Conservation (phyloP, 257 asterid species). For the Salvia splendens region DNA sequence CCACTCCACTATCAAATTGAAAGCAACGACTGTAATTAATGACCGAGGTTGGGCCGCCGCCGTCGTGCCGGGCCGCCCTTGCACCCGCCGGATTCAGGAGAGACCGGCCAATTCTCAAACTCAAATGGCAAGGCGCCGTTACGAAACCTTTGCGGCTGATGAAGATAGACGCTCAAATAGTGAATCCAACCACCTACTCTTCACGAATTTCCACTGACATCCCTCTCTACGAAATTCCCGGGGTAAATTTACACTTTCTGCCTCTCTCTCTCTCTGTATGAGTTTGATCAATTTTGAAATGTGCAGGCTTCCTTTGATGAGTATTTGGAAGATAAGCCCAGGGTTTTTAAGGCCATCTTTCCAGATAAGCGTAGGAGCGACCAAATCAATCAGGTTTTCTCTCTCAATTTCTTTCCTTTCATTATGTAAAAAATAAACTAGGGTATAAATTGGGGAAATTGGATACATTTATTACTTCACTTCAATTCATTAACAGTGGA, state of each 20-base stretch:
- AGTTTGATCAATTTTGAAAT: constrained; percentile 19
- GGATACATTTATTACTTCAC: background rate
- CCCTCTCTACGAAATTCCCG: constrained; percentile 72
- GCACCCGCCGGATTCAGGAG: constrained; percentile 25
- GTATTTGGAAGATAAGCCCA: constrained; percentile 77
- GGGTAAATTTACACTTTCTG: constrained; percentile 45
- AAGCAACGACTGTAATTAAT: constrained; percentile 15
- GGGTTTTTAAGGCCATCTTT: constrained; percentile 89
- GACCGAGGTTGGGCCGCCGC: constrained; percentile 41
- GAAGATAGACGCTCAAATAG: constrained; percentile 42
- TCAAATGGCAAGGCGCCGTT: constrained; percentile 37
- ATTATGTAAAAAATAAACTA: background rate
- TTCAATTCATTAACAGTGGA: background rate
- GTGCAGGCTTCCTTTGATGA: constrained; percentile 83
- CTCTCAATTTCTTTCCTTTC: background rate
- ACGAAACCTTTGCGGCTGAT: constrained; percentile 19
- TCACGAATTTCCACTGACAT: constrained; percentile 77
- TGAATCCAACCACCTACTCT: constrained; percentile 64
- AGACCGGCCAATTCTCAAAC: constrained; percentile 3
- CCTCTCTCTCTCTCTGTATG: constrained; percentile 3
- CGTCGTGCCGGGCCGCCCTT: constrained; percentile 38
- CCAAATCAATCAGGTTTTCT: constrained; percentile 70
- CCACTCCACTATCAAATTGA: background rate
- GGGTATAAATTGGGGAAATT: background rate
- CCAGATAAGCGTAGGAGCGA: constrained; percentile 85